Percentiles rank a stretch among this genome's conserved stretches.
These are phyloP conservation scores for Oryza punctata DNA, from an alignment of 176 grass and related monocot genomes.

Conservation along the genomic window DNA sequence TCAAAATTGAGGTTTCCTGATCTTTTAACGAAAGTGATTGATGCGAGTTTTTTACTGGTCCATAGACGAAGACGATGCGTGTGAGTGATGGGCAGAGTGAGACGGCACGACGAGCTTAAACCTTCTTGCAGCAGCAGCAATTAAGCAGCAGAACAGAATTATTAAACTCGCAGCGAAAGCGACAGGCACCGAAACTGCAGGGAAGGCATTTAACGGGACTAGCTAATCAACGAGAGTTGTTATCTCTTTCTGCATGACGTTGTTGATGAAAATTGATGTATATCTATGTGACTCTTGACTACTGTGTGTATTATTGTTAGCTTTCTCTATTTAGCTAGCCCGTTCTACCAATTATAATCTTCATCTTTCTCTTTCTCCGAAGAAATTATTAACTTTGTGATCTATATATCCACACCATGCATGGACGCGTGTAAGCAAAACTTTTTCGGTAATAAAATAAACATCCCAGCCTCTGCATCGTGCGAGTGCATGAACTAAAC, in stretches of 20 bases:
- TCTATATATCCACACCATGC: not conserved
- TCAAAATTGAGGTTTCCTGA: not conserved
- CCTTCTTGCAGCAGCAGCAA: constrained; percentile 4
- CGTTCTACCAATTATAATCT: not conserved
- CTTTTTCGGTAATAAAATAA: not conserved
- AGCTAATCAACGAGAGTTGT: not conserved
- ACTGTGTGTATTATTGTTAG: not conserved
- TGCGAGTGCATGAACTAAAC: not conserved
- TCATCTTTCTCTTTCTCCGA: not conserved
- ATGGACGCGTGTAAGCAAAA: not conserved
- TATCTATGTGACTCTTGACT: not conserved
- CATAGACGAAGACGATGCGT: constrained; percentile 3
- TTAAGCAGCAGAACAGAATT: not conserved
- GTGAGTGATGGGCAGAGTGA: constrained; percentile 15
- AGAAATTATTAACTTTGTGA: not conserved
- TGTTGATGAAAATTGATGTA: constrained; percentile 30
- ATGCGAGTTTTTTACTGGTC: constrained; percentile 1
- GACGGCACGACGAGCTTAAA: not conserved
- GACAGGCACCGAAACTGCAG: constrained; percentile 24
- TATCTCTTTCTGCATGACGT: constrained; percentile 42
- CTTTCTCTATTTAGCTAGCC: not conserved
- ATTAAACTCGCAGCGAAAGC: constrained; percentile 32
- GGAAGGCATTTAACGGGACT: not conserved
- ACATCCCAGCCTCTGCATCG: too few relatives aligned
- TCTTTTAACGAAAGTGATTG: constrained; percentile 2